phyloP scores from a whole-genome alignment of 208 protist species.

The Wallacemonas sp. region DNA sequence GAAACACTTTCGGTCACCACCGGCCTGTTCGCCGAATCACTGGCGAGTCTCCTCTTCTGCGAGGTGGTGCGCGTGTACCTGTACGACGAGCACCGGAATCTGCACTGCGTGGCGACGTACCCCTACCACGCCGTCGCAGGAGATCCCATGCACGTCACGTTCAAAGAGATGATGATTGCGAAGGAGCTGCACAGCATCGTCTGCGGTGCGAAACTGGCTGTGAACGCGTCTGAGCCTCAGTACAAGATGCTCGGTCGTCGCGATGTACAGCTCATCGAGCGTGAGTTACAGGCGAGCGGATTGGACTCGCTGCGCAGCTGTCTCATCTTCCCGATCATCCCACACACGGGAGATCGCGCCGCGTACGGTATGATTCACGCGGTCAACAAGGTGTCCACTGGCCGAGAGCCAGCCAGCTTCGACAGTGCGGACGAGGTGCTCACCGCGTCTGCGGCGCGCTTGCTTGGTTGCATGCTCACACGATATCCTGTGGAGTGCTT shows the following conservation, averaged over 20 bases:
- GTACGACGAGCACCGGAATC: slow-evolving; percentile 69
- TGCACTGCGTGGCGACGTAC: slow-evolving; percentile 69
- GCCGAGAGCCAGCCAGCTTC: slow-evolving; percentile 22
- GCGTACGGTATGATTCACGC: slow-evolving; percentile 85
- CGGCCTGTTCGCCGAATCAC: slow-evolving; percentile 70
- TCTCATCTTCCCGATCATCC: slow-evolving; percentile 80
- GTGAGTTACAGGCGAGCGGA: slow-evolving; percentile 39
- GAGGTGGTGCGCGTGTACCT: slow-evolving; percentile 88
- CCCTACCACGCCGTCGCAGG: slow-evolving; percentile 39
- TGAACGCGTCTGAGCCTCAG: slow-evolving; percentile 58
- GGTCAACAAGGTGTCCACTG: slow-evolving; percentile 70
- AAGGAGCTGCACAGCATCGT: slow-evolving; percentile 80
- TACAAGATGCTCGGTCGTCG: slow-evolving; percentile 21
- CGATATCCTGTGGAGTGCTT: slow-evolving; percentile 73
- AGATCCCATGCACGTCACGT: slow-evolving; percentile 69
- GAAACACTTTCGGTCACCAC: slow-evolving; percentile 53
- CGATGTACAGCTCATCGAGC: slow-evolving; percentile 31
- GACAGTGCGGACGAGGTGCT: slow-evolving; percentile 62
- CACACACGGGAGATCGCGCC: slow-evolving; percentile 21
- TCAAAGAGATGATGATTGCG: slow-evolving; percentile 73
- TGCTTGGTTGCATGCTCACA: slow-evolving; percentile 71
- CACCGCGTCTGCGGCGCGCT: slow-evolving; percentile 39
- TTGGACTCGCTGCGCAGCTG: slow-evolving; percentile 77
- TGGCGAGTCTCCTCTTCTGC: slow-evolving; percentile 75
- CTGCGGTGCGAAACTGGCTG: slow-evolving; percentile 64